Base-by-base conservation (phyloP, 73 alveolate species). In the Halteria grandinella region DNA sequence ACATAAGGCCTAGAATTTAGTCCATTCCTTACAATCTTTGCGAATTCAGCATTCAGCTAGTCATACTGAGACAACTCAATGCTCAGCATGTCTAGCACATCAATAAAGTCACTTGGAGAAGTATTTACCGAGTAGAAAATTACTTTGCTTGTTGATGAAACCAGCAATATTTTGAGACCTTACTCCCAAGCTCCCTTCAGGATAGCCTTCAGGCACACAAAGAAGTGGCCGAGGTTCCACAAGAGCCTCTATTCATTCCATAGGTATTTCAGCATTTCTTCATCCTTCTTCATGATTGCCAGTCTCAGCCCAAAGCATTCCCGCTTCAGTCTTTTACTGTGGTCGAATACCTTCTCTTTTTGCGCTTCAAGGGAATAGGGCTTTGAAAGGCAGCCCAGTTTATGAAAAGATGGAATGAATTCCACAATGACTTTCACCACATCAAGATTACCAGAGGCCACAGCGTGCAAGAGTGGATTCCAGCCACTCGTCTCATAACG, bases 401-500 rank as follows among this genome's bases (percentile, higher is more conserved):
- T 43, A 27, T 66, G 80, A 28, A 66, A 66, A 6, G 64, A n/a
- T 4, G 47, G 51, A 4, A 66, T 32, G 43, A 15, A 29, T 66
- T 66, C 51, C 25, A 66, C 43, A 15, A 66, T 18, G 4, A 51
- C 33, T 66, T 66, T 41, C 50, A 66, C 80, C 15, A 66, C 29
- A 23, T 20, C 53, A 3, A 45, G 55, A 18, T 66, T 18, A 28
- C 39, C 27, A 4, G 62, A 37, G 7, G 69, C 80, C 18, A 66
- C 47, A 1, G 80, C 80, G 49, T n/a, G 43, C 23, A 66, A 44
- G 17, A 66, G 51, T 23, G 80, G 80, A 47, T 66, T 66, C 80
- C 80, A 66, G 3, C 8, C 32, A 7, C 1, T 11, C 20, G 66
- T 47, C 6, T 18, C 7, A 3, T 39, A 25, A 37, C 15, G 18